Percentiles rank a stretch among this genome's conserved stretches.
These are phyloP conservation scores for Medicago lupulina DNA, from an alignment of 306 rosid species.

Conservation along the genomic window DNA sequence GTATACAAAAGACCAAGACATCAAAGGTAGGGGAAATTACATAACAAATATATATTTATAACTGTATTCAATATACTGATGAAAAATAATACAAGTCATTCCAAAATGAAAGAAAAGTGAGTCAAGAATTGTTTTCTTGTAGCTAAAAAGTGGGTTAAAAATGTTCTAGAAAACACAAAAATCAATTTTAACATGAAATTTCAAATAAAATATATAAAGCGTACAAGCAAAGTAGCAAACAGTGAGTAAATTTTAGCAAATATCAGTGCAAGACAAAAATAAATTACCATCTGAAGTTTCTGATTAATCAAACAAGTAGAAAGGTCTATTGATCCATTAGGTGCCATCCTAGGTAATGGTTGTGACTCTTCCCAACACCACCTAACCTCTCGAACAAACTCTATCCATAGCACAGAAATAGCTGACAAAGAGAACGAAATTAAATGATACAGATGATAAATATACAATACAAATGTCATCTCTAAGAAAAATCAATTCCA, in stretches of 20 bases:
- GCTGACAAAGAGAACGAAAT: constrained; percentile 59
- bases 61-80: constrained; percentile 5
- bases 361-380: constrained; percentile 99
- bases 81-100: constrained; percentile 26
- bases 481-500: constrained; percentile 32
- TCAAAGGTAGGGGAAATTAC: constrained; percentile 36
- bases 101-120: constrained; percentile 13
- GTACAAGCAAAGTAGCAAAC: constrained; percentile 31
- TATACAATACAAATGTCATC: constrained; percentile 27
- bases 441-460: constrained; percentile 41
- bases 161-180: constrained; percentile 30
- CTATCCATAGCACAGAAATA: constrained; percentile 86
- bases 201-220: constrained; percentile 14
- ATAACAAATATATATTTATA: neutral
- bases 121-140: constrained; percentile 4
- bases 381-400: constrained; percentile 94
- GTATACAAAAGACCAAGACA: constrained; percentile 18
- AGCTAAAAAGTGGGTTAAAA: constrained; percentile 11
- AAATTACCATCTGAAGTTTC: constrained; percentile 89
- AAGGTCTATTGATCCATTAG: constrained; percentile 76
- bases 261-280: constrained; percentile 38
- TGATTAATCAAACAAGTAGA: constrained; percentile 88
- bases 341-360: constrained; percentile 80
- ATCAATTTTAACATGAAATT: constrained; percentile 17
- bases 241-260: constrained; percentile 35